Evolutionary conservation across 306 rosid species (phyloP).

Genomic region (Astragalus membranaceus): DNA sequence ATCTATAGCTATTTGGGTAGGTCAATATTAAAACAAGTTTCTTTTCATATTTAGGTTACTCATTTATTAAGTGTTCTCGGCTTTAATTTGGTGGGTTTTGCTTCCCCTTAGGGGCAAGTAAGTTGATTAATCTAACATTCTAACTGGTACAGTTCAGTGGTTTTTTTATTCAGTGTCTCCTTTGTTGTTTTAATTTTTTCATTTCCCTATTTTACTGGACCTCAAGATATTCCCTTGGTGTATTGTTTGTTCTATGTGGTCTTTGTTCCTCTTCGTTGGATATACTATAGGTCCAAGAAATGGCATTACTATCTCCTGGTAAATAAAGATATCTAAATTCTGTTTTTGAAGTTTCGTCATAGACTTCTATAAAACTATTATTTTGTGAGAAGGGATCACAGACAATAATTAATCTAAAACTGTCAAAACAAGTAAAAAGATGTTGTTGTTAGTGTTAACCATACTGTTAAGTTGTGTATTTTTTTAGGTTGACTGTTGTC

Average conservation of each 20-base stretch:
- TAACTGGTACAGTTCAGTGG: neutral
- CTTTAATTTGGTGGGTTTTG: constrained; percentile 33
- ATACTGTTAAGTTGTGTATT: too few relatives aligned
- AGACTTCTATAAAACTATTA: neutral
- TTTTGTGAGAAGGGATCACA: too few relatives aligned
- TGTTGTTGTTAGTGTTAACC: too few relatives aligned
- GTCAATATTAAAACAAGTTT: neutral
- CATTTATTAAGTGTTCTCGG: constrained; percentile 73
- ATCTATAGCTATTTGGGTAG: neutral
- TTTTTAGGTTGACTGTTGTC: too few relatives aligned
- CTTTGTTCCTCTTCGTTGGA: constrained; percentile 93
- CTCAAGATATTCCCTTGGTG: constrained; percentile 65
- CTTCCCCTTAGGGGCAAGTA: constrained; percentile 54
- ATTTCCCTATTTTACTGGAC: constrained; percentile 34
- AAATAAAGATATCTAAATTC: constrained; percentile 18
- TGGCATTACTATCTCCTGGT: constrained; percentile 98
- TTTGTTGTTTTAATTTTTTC: neutral
- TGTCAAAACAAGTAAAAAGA: too few relatives aligned
- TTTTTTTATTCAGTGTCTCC: neutral
- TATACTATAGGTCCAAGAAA: constrained; percentile 88
- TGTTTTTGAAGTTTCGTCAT: neutral
- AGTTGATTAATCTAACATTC: constrained; percentile 24
- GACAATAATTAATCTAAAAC: too few relatives aligned
- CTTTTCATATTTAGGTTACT: constrained; percentile 59
- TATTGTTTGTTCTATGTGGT: constrained; percentile 66